Evolutionary conservation across 1,284 basidiomycete species (phyloP).

Genomic region (Ustilago tritici): DNA sequence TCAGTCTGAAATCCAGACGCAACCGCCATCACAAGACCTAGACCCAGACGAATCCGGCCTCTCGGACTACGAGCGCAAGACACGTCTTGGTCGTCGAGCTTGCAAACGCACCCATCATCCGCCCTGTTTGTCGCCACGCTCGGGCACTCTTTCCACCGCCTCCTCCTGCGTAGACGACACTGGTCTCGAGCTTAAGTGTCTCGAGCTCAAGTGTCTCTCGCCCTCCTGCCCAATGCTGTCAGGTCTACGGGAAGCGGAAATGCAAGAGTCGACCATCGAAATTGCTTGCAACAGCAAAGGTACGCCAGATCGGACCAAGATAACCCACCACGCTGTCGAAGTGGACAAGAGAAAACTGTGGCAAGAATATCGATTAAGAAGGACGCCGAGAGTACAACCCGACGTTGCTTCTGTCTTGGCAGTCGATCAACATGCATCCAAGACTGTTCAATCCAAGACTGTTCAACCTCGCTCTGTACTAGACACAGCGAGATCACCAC

Average conservation of each 20-base stretch:
- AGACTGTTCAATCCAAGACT: no score
- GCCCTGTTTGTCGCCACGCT: background rate
- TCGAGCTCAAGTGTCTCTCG: background rate
- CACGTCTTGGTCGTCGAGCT: background rate
- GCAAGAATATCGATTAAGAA: background rate
- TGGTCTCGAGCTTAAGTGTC: background rate
- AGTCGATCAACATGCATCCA: no score
- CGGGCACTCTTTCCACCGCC: background rate
- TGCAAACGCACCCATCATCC: background rate
- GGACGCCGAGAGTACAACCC: background rate
- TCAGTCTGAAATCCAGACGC: background rate
- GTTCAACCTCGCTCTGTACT: no score
- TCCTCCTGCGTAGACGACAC: background rate
- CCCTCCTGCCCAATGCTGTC: background rate
- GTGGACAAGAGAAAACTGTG: background rate
- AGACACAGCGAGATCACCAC: no score
- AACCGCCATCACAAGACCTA: slow-evolving; percentile 17
- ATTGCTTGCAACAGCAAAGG: background rate
- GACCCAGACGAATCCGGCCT: slow-evolving; percentile 30
- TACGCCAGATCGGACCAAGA: background rate
- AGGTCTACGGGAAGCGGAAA: background rate
- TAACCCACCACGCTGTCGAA: background rate
- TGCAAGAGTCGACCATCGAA: background rate
- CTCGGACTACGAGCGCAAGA: slow-evolving; percentile 37
- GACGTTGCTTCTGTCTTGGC: no score